A percentile compares a stretch with the other conserved stretches of the same genome.
Evolutionary conservation across 2,329 filamentous ascomycete genomes (phyloP).

Genomic region (Hortaea werneckii): DNA sequence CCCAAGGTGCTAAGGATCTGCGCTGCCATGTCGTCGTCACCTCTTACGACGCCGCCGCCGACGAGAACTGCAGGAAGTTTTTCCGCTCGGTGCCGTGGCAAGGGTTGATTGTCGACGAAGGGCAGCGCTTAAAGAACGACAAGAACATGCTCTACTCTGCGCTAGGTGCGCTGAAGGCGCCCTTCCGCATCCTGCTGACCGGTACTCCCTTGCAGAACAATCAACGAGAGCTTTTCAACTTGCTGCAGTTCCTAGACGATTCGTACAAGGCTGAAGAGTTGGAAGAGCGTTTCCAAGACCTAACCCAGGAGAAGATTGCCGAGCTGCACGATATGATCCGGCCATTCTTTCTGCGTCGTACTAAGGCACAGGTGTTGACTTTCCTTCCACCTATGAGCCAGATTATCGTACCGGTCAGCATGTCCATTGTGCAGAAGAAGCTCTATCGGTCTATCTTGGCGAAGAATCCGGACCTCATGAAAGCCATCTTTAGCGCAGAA

Average conservation of each 20-base stretch:
- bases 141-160: slow-evolving; percentile 70
- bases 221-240: slow-evolving; percentile 84
- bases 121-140: slow-evolving; percentile 91
- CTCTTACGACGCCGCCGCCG: slow-evolving; percentile 81
- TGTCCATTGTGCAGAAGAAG: slow-evolving; percentile 88
- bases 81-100: slow-evolving; percentile 71
- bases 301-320: slow-evolving; percentile 72
- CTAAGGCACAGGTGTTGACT: slow-evolving; percentile 80
- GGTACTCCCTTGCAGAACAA: slow-evolving; percentile 92
- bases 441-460: slow-evolving; percentile 88
- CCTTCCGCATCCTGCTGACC: slow-evolving; percentile 78
- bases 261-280: slow-evolving; percentile 58
- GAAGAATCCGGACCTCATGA: slow-evolving; percentile 81
- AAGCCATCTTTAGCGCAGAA: slow-evolving; percentile 66
- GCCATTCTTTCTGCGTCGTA: slow-evolving; percentile 61
- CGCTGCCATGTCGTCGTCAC: slow-evolving; percentile 88
- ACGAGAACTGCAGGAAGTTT: slow-evolving; percentile 58
- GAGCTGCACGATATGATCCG: slow-evolving; percentile 76
- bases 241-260: slow-evolving; percentile 87
- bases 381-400: slow-evolving; percentile 90
- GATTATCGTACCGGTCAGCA: slow-evolving; percentile 90
- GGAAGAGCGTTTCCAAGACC: slow-evolving; percentile 64
- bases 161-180: slow-evolving; percentile 61
- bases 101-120: slow-evolving; percentile 86
- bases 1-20: slow-evolving; percentile 52